These are phyloP conservation scores for Taxawa tesnikishii DNA, from an alignment of 2,329 filamentous ascomycete genomes.

Conservation along the genomic window DNA sequence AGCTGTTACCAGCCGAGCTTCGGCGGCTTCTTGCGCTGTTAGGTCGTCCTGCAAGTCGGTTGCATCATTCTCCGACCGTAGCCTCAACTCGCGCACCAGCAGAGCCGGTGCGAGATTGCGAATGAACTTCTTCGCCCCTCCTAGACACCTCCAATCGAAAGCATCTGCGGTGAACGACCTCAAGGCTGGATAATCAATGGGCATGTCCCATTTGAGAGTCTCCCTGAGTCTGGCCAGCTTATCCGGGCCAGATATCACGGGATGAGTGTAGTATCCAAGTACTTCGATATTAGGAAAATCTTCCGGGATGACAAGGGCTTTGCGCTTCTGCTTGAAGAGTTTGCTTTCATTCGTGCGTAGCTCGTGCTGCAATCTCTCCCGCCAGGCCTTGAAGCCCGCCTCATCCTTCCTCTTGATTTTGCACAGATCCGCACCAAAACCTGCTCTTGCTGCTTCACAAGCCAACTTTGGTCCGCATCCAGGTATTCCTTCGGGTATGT, in stretches of 20 bases:
- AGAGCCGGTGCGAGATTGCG: constrained; percentile 67
- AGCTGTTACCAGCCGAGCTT: constrained; percentile 46
- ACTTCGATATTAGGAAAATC: constrained; percentile 71
- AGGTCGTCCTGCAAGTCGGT: constrained; percentile 7
- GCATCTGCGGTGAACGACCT: constrained; percentile 64
- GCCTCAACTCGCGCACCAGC: constrained; percentile 46
- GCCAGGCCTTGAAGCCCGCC: constrained; percentile 55
- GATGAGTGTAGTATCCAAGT: constrained; percentile 77
- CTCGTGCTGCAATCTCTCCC: constrained; percentile 58
- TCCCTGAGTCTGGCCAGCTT: constrained; percentile 43
- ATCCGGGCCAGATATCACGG: constrained; percentile 57
- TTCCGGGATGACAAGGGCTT: constrained; percentile 61
- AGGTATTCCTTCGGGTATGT: constrained; percentile 75
- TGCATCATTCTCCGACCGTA: constrained; percentile 17
- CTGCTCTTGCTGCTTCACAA: constrained; percentile 78
- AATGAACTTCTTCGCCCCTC: constrained; percentile 75
- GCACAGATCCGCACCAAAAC: constrained; percentile 70
- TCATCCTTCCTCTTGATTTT: constrained; percentile 47
- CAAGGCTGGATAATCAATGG: constrained; percentile 54
- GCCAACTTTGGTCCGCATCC: constrained; percentile 81
- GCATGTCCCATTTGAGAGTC: constrained; percentile 47
- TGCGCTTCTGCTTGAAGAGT: constrained; percentile 66
- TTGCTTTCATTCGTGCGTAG: constrained; percentile 72
- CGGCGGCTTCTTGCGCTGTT: constrained; percentile 25
- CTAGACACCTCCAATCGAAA: constrained; percentile 74